Evolutionary conservation across 305 asterid species (phyloP), one percentile per base, ranked within the genome.

Genomic region (Withania somnifera): DNA sequence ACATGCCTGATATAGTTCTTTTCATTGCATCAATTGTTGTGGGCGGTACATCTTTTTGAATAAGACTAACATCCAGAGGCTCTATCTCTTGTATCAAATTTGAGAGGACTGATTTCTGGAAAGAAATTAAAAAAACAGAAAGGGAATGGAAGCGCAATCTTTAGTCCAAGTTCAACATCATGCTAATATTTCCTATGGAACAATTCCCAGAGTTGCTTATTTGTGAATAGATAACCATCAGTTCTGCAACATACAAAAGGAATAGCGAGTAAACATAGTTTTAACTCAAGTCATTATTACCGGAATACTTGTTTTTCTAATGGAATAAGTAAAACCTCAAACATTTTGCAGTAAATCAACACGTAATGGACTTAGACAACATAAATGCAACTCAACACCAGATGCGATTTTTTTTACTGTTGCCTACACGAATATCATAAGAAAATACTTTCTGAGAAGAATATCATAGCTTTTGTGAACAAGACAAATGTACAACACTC

Each of bases 1-100:
- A 67, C 96, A 95, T 92, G 82, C 97, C 92, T 3, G 99, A 94
- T 81, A 95, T 92, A 11, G 99, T 95, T 88, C 99, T 90, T 87
- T 95, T 95, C 95, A 95, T 94, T 80, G 98, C 98, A 87, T 95
- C 98, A 80, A 95, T 84, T 69, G 98, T 94, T 7, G 92, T 91
- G 20, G 82, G 92, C 0, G 97, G 92, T 71, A 94, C 98, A 87
- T 94, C 98, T 87, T 92, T 95, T 87, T 94, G 98, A 73, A 95
- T 88, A 79, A 95, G 83, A 87, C 94, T 92, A 84, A 93, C 95
- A 80, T 95, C 98, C 91, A 95, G 83, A 30, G 98, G 98, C 91
- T 95, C 98, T 81, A 95, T 90, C 83, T 95, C 98, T 79, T 88
- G 91, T 82, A 95, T 83, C 89, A 93, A 84, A 84, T 88, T 89